A percentile compares a stretch with the other conserved stretches of the same genome.
These are phyloP conservation scores for Ulmus americana DNA, from an alignment of 331 rosid genomes.

Conservation along the genomic window DNA sequence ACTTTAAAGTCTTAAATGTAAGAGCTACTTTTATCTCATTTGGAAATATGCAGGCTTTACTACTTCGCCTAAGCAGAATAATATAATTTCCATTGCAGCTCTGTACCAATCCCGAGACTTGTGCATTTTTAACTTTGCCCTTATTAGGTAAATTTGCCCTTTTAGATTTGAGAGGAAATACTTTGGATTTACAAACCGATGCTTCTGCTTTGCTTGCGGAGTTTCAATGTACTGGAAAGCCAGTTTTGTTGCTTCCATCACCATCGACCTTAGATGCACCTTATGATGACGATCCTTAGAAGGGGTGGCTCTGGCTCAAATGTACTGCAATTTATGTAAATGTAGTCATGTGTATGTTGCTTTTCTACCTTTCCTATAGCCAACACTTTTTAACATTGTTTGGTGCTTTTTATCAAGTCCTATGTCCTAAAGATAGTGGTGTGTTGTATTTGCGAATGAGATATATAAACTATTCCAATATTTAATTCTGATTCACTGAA, in stretches of 20 bases:
- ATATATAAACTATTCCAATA: no score
- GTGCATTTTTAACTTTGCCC: conserved; percentile 2
- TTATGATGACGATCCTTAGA: conserved; percentile 70
- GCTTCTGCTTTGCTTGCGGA: conserved; percentile 36
- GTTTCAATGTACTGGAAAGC: conserved; percentile 34
- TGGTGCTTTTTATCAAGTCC: no score
- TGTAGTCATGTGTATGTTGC: conserved; percentile 1
- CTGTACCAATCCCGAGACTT: neutral
- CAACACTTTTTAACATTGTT: no score
- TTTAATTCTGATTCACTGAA: no score
- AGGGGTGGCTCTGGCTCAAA: neutral
- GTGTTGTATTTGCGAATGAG: no score
- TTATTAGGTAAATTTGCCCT: conserved; percentile 53
- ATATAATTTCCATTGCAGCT: neutral
- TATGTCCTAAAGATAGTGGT: no score
- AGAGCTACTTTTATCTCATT: no score
- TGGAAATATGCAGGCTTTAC: no score
- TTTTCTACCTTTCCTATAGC: neutral
- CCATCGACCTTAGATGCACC: conserved; percentile 32
- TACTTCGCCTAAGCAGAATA: neutral
- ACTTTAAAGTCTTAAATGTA: no score
- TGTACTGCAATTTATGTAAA: neutral
- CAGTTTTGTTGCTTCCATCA: conserved; percentile 38
- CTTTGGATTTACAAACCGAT: conserved; percentile 40
- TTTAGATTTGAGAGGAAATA: conserved; percentile 72